Evolutionary conservation across 495 filamentous ascomycete genomes (phyloP).

Genomic region (Trypethelium eluteriae): DNA sequence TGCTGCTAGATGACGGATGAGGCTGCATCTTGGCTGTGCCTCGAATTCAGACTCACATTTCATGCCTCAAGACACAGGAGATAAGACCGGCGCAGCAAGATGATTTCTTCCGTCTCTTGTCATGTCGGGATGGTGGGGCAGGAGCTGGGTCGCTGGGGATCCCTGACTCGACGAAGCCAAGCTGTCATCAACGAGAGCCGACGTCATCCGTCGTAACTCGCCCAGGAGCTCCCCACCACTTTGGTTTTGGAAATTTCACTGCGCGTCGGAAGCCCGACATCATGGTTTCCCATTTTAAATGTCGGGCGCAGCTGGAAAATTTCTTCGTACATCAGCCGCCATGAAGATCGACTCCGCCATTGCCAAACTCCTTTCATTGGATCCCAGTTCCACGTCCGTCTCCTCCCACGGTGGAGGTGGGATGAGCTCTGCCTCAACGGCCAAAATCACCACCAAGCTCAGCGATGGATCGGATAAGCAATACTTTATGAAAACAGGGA

Average conservation of each 20-base stretch:
- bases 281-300: background rate
- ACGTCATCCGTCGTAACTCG: background rate
- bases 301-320: background rate
- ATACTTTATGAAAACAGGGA: constrained; percentile 78
- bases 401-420: constrained; percentile 60
- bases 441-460: constrained; percentile 52
- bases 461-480: constrained; percentile 47
- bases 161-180: background rate
- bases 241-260: background rate
- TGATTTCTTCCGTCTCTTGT: background rate
- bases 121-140: background rate
- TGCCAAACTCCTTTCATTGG: constrained; percentile 53
- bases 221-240: background rate
- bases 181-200: background rate
- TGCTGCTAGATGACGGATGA: too few species aligned
- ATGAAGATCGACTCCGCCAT: constrained; percentile 41
- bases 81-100: background rate
- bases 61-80: background rate
- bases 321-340: constrained; percentile 6
- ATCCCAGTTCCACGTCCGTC: constrained; percentile 48
- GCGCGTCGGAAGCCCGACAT: background rate
- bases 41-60: background rate
- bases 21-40: background rate
- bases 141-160: background rate
- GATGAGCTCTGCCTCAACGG: constrained; percentile 59